Evolutionary conservation across 2,329 filamentous ascomycete genomes (phyloP), one percentile per base, ranked within the genome.

Genomic region (Bisporella sp.): DNA sequence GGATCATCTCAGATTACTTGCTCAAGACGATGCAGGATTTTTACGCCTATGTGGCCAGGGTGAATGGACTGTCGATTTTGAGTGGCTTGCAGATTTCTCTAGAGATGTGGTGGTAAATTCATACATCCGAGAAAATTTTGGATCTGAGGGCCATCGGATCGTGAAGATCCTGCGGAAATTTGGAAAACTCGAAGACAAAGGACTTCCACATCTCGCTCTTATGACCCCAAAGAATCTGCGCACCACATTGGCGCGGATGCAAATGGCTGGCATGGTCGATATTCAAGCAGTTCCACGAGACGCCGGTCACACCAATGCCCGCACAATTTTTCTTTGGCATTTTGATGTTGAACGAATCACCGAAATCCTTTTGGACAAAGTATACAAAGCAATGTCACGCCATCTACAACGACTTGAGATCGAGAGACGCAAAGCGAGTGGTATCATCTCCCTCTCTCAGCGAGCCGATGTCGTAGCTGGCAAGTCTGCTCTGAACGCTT

Each of bases 281-380:
- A 81, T 95, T 5, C 93, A 99, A 67, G 93, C 99, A 71, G 85
- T 99, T 1, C 93, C 93, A 1, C 87, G 88, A 57, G 92, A 97
- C 62, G 85, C 85, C 57, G 85, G 84, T 54, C 84, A 90, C 33
- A 80, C 87, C 60, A 88, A 91, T 1, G 87, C 84, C 55, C 82
- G 89, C 47, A 95, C 90, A 0, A 78, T 96, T 29, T 97, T 91
- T 66, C 80, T 97, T 50, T 96, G 91, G 84, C 96, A 83, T 73
- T 95, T 89, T 67, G 91, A 97, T 64, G 73, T 79, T 8, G 81
- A 89, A 43, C 80, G 87, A 44, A 84, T 86, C 5, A 74, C 84
- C 45, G 76, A 78, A 21, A 79, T 85, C 54, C 71, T 95, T 1
- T 69, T 96, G 8, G 85, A 95, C 55, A 85, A 89, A 53, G 81